These are phyloP conservation scores for Aspergillus quadricinctus DNA, from an alignment of 2,329 filamentous ascomycete genomes.

Conservation along the genomic window DNA sequence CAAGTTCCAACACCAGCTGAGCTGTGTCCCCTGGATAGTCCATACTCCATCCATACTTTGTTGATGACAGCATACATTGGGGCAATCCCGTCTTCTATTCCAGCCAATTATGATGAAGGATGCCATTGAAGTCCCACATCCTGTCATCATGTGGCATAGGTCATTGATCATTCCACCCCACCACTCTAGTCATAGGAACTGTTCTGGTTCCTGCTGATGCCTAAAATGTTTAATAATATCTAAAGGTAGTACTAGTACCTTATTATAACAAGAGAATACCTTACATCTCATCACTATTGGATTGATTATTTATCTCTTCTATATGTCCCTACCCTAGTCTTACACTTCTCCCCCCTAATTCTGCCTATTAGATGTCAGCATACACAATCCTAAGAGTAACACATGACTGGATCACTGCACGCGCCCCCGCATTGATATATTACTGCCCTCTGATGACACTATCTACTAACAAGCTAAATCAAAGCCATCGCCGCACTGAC, in stretches of 20 bases:
- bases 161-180: neutral
- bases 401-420: neutral
- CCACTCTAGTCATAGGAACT: neutral
- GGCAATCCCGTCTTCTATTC: neutral
- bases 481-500: neutral
- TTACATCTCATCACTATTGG: neutral
- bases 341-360: neutral
- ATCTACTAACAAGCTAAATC: neutral
- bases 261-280: neutral
- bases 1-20: no score
- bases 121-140: neutral
- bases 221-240: neutral
- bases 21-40: no score
- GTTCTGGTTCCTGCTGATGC: neutral
- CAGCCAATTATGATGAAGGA: neutral
- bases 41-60: no score
- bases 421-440: neutral
- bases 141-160: neutral
- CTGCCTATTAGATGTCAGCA: neutral
- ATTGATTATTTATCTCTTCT: neutral
- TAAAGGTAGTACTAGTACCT: no score
- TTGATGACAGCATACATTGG: neutral
- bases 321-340: neutral
- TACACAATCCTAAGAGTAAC: neutral
- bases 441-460: neutral